Evolutionary conservation across 1,139 yeast species (phyloP), one percentile per base, ranked within the genome.

Genomic region (Citeromyces hawaiiensis): DNA sequence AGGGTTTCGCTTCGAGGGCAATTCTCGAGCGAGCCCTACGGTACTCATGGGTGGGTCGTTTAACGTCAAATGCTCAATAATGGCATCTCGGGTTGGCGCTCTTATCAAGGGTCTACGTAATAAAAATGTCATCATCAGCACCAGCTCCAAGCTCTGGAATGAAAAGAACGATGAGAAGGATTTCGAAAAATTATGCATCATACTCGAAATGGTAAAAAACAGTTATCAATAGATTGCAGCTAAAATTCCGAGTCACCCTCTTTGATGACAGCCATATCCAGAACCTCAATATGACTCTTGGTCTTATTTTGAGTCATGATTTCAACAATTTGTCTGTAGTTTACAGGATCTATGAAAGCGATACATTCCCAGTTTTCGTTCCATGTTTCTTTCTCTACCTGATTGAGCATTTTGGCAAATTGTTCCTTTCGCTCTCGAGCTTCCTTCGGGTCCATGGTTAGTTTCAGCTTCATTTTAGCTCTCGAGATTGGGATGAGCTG

Each of bases 401-500:
- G 62, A 27, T 56, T 51, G 13, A 55, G 38, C 30, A 51, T 41
- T 19, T 13, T 34, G 16, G 21, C 17, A 25, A 81, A 56, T 40
- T 64, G 68, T n/a, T 68, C 76, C 10, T 61, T 63, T 43, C 69
- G 61, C 32, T 61, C 64, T 52, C 74, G 70, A 2, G 74, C 76
- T 40, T 74, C 71, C 41, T 66, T 64, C 3, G 60, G 53, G 11
- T 66, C 65, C 29, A 79, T 53, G 0, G 68, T 59, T 11, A 83
- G 64, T 48, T 79, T 76, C 23, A 91, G 70, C 60, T 86, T 79
- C 98, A 91, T 91, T 51, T 83, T 82, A 0, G 98, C 97, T 48
- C 98, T 70, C 0, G 87, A 94, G 45, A 91, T 88, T 9, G 98
- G 97, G 35, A 91, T 80, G 36, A 87, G 64, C 56, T 91, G 97